Evolutionary conservation across 495 filamentous ascomycete genomes (phyloP).

Genomic region (Penicillium chermesinum): DNA sequence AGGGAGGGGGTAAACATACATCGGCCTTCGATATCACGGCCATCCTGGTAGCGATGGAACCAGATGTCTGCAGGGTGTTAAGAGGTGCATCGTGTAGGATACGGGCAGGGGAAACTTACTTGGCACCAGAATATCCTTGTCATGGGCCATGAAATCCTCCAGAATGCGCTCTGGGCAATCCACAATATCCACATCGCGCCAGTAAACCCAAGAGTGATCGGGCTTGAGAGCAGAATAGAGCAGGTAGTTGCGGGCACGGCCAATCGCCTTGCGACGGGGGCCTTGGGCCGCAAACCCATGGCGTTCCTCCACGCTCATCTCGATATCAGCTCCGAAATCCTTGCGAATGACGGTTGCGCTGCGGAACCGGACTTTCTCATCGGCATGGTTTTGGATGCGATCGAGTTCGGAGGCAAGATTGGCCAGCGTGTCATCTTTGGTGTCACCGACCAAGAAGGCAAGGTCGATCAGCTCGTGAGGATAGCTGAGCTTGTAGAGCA

Average conservation of each 20-base stretch:
- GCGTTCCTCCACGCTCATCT: conserved; percentile 72
- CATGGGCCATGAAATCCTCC: conserved; percentile 92
- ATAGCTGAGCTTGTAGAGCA: conserved; percentile 84
- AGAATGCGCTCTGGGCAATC: conserved; percentile 84
- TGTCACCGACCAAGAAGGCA: conserved; percentile 90
- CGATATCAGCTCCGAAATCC: conserved; percentile 68
- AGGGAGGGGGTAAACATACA: conserved; percentile 52
- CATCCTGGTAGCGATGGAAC: conserved; percentile 90
- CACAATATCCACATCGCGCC: conserved; percentile 94
- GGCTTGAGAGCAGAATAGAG: conserved; percentile 79
- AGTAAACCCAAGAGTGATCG: conserved; percentile 98
- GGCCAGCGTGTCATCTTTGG: conserved; percentile 81
- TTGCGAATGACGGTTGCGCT: conserved; percentile 82
- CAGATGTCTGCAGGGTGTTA: conserved; percentile 66
- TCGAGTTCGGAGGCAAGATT: conserved; percentile 75
- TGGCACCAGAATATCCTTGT: conserved; percentile 88
- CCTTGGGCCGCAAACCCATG: conserved; percentile 86
- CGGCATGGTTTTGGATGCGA: conserved; percentile 76
- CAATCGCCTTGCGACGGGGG: conserved; percentile 86
- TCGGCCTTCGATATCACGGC: conserved; percentile 84
- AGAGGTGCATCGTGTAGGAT: conserved; percentile 18
- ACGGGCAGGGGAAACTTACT: conserved; percentile 55
- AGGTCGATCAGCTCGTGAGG: conserved; percentile 95
- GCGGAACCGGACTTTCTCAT: conserved; percentile 68
- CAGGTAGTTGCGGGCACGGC: conserved; percentile 84